phyloP scores from a whole-genome alignment of 176 grass and related monocot species.

The Chrysopogon serrulatus region DNA sequence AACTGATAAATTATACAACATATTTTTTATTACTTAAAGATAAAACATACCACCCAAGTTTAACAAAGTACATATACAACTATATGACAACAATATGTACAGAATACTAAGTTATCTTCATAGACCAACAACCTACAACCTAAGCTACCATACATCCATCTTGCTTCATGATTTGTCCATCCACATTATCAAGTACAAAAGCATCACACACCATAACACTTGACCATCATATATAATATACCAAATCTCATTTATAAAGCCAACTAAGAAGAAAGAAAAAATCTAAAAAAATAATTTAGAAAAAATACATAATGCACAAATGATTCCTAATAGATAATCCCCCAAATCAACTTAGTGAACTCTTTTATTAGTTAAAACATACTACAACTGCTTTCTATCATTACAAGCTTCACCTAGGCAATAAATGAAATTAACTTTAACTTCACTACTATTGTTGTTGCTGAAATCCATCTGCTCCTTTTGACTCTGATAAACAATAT shows the following conservation, averaged over 20 bases:
- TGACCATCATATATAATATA: neutral
- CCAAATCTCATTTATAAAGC: neutral
- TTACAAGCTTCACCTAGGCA: neutral
- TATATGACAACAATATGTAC: neutral
- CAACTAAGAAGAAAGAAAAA: neutral
- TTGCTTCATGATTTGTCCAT: neutral
- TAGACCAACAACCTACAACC: neutral
- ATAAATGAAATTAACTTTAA: neutral
- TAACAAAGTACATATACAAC: neutral
- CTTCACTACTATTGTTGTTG: constrained; percentile 1
- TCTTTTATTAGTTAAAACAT: neutral
- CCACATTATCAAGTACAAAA: neutral
- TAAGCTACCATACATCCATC: too few species aligned
- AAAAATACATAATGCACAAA: neutral
- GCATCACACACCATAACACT: neutral
- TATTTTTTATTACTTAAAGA: neutral
- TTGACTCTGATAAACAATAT: neutral
- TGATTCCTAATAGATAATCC: neutral
- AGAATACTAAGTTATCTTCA: neutral
- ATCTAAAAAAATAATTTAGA: neutral
- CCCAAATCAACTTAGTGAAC: neutral
- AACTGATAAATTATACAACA: neutral
- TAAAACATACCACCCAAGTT: neutral
- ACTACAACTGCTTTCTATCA: neutral
- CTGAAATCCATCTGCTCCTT: neutral